These are phyloP conservation scores for Harrya chromipes DNA, from an alignment of 768 basidiomycete species.

Conservation along the genomic window DNA sequence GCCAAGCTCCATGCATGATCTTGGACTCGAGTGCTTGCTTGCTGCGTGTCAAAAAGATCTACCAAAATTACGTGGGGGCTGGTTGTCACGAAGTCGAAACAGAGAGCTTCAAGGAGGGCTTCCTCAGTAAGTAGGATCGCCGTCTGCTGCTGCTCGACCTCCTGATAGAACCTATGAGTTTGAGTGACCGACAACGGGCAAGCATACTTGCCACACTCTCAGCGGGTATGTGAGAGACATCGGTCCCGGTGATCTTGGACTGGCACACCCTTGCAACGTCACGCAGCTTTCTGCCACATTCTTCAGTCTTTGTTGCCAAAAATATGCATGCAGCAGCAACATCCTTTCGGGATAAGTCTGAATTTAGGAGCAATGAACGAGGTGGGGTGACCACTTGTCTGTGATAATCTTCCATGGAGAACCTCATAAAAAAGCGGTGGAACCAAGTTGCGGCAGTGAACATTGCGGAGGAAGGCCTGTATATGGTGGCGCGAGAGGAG, in stretches of 20 bases:
- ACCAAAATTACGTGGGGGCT: slow-evolving; percentile 76
- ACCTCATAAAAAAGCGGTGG: slow-evolving; percentile 88
- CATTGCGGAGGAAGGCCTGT: slow-evolving; percentile 76
- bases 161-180: slow-evolving; percentile 41
- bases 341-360: slow-evolving; percentile 45
- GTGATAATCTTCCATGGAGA: slow-evolving; percentile 81
- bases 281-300: slow-evolving; percentile 82
- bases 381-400: slow-evolving; percentile 45
- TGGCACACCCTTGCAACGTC: slow-evolving; percentile 77
- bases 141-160: slow-evolving; percentile 68
- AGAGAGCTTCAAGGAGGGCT: slow-evolving; percentile 74
- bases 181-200: background rate
- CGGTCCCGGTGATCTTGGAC: slow-evolving; percentile 59
- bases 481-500: slow-evolving; percentile 8
- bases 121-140: slow-evolving; percentile 75
- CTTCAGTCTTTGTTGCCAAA: slow-evolving; percentile 88
- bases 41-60: slow-evolving; percentile 61
- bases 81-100: slow-evolving; percentile 79
- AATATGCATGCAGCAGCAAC: slow-evolving; percentile 86
- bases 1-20: slow-evolving; percentile 85
- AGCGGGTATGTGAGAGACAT: slow-evolving; percentile 52
- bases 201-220: slow-evolving; percentile 58
- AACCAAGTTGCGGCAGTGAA: slow-evolving; percentile 90
- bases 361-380: slow-evolving; percentile 5
- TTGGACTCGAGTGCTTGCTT: slow-evolving; percentile 48